A percentile compares a stretch with the other conserved stretches of the same genome.
These are phyloP conservation scores for Penicillium griseofulvum DNA, from an alignment of 2,329 filamentous ascomycete species.

Conservation along the genomic window DNA sequence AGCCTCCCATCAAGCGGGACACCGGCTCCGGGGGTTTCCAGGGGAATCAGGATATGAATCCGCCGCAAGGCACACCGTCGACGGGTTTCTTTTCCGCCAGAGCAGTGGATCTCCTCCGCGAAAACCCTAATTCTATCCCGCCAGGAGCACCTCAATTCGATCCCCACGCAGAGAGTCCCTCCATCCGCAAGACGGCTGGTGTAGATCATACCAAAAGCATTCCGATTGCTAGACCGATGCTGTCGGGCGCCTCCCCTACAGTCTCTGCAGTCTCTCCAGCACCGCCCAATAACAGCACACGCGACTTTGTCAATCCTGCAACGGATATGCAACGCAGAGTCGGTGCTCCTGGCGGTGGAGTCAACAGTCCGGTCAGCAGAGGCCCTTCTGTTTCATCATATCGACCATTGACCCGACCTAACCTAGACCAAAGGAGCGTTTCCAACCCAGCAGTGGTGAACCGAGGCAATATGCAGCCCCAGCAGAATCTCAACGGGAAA, in stretches of 20 bases:
- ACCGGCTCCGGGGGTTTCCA: conserved; percentile 3
- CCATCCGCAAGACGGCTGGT: conserved; percentile 83
- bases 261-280: conserved; percentile 16
- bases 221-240: conserved; percentile 59
- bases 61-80: conserved; percentile 29
- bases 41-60: conserved; percentile 25
- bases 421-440: conserved; percentile 28
- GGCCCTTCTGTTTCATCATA: conserved; percentile 41
- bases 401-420: conserved; percentile 46
- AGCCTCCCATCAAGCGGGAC: conserved; percentile 28
- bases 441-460: conserved; percentile 19
- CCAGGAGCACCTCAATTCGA: conserved; percentile 61
- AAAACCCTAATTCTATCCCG: conserved; percentile 47
- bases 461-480: conserved; percentile 22
- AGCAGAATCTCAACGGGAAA: conserved; percentile 40
- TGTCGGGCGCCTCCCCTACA: conserved; percentile 30
- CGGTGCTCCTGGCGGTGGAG: conserved; percentile 32
- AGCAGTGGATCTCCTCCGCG: conserved; percentile 58
- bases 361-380: conserved; percentile 34
- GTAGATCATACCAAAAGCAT: conserved; percentile 77
- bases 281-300: conserved; percentile 25
- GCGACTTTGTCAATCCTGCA: conserved; percentile 39
- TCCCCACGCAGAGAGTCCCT: conserved; percentile 73
- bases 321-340: conserved; percentile 36
- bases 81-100: conserved; percentile 68